phyloP scores from a whole-genome alignment of 2,329 filamentous ascomycete genomes.

The Penicillium polonicum region DNA sequence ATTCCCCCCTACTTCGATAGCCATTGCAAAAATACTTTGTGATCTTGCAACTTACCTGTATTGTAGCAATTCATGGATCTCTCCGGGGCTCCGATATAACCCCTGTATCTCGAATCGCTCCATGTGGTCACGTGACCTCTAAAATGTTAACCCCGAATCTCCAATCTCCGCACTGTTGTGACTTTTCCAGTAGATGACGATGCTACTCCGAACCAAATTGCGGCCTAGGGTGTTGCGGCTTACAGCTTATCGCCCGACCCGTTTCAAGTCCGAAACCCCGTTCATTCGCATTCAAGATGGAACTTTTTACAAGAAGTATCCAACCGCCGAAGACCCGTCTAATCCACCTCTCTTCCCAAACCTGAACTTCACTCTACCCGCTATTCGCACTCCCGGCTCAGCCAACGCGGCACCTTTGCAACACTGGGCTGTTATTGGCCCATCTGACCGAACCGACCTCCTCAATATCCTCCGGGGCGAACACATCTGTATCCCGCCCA shows the following conservation, averaged over 20 bases:
- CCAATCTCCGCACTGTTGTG: slow-evolving; percentile 2
- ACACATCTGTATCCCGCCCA: slow-evolving; percentile 72
- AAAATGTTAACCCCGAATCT: slow-evolving; percentile 4
- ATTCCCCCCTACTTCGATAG: not conserved
- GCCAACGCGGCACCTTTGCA: slow-evolving; percentile 41
- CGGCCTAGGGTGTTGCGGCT: slow-evolving; percentile 10
- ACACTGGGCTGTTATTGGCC: slow-evolving; percentile 82
- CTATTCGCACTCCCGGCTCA: not conserved
- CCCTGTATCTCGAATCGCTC: not conserved
- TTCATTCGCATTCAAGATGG: slow-evolving; percentile 72
- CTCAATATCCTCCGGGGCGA: slow-evolving; percentile 75
- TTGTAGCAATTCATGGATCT: not conserved
- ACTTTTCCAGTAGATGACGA: slow-evolving; percentile 1
- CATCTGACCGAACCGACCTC: slow-evolving; percentile 77
- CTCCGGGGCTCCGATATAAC: not conserved
- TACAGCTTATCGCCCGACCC: not conserved
- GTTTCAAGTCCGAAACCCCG: slow-evolving; percentile 40
- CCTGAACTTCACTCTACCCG: slow-evolving; percentile 67
- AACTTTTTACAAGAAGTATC: slow-evolving; percentile 79
- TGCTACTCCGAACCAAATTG: slow-evolving; percentile 18
- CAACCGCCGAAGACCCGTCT: slow-evolving; percentile 48
- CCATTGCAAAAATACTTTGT: not conserved
- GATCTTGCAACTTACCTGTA: not conserved
- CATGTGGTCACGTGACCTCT: not conserved
- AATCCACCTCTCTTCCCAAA: slow-evolving; percentile 71